Base-by-base conservation (phyloP, 139 green algal species). In the Tetraselmis striata region DNA sequence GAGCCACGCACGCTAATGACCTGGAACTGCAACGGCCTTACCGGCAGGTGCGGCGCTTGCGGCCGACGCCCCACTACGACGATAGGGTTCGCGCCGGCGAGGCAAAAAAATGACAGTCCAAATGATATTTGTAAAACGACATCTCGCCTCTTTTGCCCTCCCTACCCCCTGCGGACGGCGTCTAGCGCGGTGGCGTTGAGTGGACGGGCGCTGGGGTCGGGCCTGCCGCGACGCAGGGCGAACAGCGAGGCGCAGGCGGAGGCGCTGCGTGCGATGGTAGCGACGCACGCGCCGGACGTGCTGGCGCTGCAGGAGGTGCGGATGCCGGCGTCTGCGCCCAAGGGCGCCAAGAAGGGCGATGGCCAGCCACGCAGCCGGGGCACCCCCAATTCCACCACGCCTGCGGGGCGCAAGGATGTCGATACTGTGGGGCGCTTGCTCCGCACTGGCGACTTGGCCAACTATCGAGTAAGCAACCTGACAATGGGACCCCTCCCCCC, bases 301-400 rank as follows among this genome's bases (percentile, higher is more conserved):
- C 26, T 83, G 30, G 29, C 28, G 30, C 2, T 83, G 2, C 79
- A 83, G 79, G 79, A 83, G 31, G 58, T 75, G n/a, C 30, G 59
- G 79, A 30, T 83, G 28, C 26, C 79, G 59, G 79, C 28, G 25
- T n/a, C 30, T 23, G 79, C 26, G 2, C 79, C 79, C 2, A 77
- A 77, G 23, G 29, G 23, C 26, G 27, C 79, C 59, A 28, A 29
- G 2, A 77, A 58, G 28, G 30, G 58, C n/a, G 30, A 77, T 27
- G 24, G 27, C n/a, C 27, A 77, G 30, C 79, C 30, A 23, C 58
- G 58, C 22, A 79, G n/a, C 25, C 79, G 30, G 2, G 2, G 26
- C 26, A 79, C 23, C 31, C n/a, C 26, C 24, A 77, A 83, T 31
- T 2, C 23, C 28, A 30, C n/a, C 28, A 27, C 31, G 23, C 30